A percentile compares a stretch with the other conserved stretches of the same genome.
Evolutionary conservation across 1,284 basidiomycete genomes (phyloP).

Genomic region (Leccinum fallax): DNA sequence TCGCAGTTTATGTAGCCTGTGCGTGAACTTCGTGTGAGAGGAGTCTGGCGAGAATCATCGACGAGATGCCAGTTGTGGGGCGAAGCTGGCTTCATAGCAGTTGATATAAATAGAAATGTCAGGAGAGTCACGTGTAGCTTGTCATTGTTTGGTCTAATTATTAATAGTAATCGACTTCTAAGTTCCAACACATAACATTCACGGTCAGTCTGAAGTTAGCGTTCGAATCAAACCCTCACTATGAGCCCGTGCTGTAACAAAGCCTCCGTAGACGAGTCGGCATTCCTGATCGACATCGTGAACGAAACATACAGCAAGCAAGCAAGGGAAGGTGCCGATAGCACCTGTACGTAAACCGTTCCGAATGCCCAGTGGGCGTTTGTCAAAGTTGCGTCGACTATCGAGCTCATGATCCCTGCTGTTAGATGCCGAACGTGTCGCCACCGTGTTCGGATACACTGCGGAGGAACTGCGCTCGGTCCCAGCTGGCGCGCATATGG

Average conservation of each 20-base stretch:
- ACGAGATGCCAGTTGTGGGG: too few species aligned
- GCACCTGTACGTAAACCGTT: slow-evolving; percentile 16
- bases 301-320: slow-evolving; percentile 25
- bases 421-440: slow-evolving; percentile 34
- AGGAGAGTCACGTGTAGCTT: too few species aligned
- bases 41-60: too few species aligned
- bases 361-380: neutral
- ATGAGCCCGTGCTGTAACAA: slow-evolving; percentile 9
- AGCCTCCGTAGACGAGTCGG: slow-evolving; percentile 5
- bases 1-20: neutral
- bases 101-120: too few species aligned
- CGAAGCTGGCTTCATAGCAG: too few species aligned
- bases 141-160: too few species aligned
- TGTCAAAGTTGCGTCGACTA: neutral
- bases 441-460: slow-evolving; percentile 49
- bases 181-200: too few species aligned
- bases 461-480: slow-evolving; percentile 43
- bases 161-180: too few species aligned
- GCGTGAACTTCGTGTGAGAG: too few species aligned
- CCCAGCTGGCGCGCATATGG: slow-evolving; percentile 46
- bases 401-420: neutral
- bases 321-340: slow-evolving; percentile 17
- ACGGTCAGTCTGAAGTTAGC: neutral
- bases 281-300: slow-evolving; percentile 16
- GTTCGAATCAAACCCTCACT: neutral